Evolutionary conservation across 2,329 filamentous ascomycete genomes (phyloP).

Genomic region (Taxawa tesnikishii): DNA sequence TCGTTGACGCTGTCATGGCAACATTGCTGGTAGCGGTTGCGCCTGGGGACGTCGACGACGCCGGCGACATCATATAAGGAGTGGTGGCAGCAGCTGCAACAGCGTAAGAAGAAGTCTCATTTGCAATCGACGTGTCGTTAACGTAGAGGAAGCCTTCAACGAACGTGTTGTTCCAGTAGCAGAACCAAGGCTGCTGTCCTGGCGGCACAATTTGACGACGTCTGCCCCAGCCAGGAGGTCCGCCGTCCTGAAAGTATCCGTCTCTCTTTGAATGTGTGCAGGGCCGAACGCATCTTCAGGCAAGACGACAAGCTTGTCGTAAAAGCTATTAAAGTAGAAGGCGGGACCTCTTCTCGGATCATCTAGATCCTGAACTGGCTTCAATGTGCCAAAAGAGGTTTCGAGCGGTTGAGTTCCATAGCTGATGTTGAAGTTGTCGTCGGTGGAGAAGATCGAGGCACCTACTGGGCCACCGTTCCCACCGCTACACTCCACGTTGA

Average conservation of each 20-base stretch:
- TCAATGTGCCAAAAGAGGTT: slow-evolving; percentile 28
- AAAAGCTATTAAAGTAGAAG: slow-evolving; percentile 48
- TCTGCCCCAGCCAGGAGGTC: slow-evolving; percentile 14
- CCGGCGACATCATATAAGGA: slow-evolving; percentile 5
- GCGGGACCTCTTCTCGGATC: slow-evolving; percentile 46
- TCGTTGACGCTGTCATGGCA: not conserved
- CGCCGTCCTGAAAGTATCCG: slow-evolving; percentile 1
- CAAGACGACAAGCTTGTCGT: slow-evolving; percentile 53
- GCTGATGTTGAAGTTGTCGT: slow-evolving; percentile 23
- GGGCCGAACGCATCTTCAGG: slow-evolving; percentile 23
- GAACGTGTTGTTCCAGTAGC: slow-evolving; percentile 55
- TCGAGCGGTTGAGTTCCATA: slow-evolving; percentile 52
- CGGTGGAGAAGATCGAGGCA: slow-evolving; percentile 17
- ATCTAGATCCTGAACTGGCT: slow-evolving; percentile 45
- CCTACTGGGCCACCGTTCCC: slow-evolving; percentile 11
- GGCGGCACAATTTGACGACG: slow-evolving; percentile 32
- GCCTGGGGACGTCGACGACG: slow-evolving; percentile 5
- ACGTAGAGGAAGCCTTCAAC: slow-evolving; percentile 57
- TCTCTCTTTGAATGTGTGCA: slow-evolving; percentile 12
- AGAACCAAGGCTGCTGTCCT: slow-evolving; percentile 57
- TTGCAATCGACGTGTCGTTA: slow-evolving; percentile 17
- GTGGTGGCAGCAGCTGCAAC: slow-evolving; percentile 5
- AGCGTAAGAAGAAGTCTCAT: not conserved
- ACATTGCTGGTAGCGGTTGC: slow-evolving; percentile 1
- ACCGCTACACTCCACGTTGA: slow-evolving; percentile 14